A percentile compares a stretch with the other conserved stretches of the same genome.
Conservation (phyloP, 371 early-diverging fungal genomes). For the Conidiobolus incongruus region DNA sequence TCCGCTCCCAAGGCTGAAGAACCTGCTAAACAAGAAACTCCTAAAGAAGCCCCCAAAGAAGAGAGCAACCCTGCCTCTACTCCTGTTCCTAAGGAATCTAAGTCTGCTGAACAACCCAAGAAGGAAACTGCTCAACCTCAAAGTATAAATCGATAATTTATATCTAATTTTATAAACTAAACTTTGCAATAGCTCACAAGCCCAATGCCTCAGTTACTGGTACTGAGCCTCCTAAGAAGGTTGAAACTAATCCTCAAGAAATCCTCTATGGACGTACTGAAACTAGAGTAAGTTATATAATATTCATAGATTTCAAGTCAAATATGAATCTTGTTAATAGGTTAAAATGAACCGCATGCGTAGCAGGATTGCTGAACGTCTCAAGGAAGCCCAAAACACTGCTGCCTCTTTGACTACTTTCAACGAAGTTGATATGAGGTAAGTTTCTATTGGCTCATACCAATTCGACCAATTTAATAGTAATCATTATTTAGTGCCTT, state of each 20-base stretch:
- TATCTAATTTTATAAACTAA: no score
- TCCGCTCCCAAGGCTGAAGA: constrained; percentile 17
- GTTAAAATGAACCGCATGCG: constrained; percentile 98
- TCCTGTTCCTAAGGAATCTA: no score
- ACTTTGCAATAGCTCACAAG: constrained; percentile 12
- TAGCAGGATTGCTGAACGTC: constrained; percentile 69
- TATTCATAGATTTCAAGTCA: not conserved
- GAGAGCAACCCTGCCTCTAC: no score
- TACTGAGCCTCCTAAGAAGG: constrained; percentile 11
- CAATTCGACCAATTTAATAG: not conserved
- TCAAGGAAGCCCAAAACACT: constrained; percentile 91
- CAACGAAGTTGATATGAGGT: constrained; percentile 94
- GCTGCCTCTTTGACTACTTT: constrained; percentile 95
- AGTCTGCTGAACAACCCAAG: constrained; percentile 12
- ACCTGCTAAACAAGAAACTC: constrained; percentile 13
- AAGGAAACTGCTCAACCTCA: constrained; percentile 16
- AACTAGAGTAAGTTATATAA: not conserved
- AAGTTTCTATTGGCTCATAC: not conserved
- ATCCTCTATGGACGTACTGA: constrained; percentile 2
- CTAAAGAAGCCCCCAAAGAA: constrained; percentile 7
- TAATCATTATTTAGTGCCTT: constrained; percentile 19
- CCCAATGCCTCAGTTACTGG: constrained; percentile 11
- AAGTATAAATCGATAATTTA: no score
- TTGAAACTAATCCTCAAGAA: constrained; percentile 9
- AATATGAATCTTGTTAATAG: constrained; percentile 17